Conservation (phyloP, 2,329 filamentous ascomycete genomes). For the Ophiostoma sp. region DNA sequence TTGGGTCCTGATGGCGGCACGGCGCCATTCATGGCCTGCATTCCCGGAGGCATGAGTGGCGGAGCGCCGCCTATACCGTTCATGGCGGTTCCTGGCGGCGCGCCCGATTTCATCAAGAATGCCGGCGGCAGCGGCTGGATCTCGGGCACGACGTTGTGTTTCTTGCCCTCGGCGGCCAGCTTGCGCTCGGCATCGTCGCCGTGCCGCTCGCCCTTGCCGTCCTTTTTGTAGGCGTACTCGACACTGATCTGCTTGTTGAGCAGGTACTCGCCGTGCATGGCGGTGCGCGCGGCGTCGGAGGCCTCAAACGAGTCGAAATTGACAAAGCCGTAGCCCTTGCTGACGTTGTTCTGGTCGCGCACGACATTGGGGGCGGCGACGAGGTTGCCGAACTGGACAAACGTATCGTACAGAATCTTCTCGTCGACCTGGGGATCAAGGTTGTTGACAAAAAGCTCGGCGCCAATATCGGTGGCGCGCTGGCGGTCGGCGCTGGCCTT, state of each 20-base stretch:
- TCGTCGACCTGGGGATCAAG: conserved; percentile 92
- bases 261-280: conserved; percentile 93
- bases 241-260: conserved; percentile 96
- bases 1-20: conserved; percentile 4
- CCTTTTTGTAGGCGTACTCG: conserved; percentile 99
- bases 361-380: conserved; percentile 85
- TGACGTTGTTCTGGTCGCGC: conserved; percentile 78
- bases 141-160: conserved; percentile 84
- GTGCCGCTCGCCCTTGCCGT: conserved; percentile 93
- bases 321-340: conserved; percentile 95
- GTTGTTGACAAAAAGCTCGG: conserved; percentile 95
- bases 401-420: conserved; percentile 90
- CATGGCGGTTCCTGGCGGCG: conserved; percentile 26
- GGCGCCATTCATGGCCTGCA: conserved; percentile 17
- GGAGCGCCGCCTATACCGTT: neutral
- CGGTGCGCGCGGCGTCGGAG: conserved; percentile 82
- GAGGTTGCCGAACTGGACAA: conserved; percentile 83
- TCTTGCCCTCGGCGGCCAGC: conserved; percentile 86
- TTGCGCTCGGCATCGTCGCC: conserved; percentile 90
- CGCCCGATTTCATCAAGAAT: conserved; percentile 50
- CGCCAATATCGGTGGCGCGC: conserved; percentile 86
- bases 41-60: neutral
- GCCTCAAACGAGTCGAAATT: conserved; percentile 90
- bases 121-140: conserved; percentile 69
- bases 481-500: conserved; percentile 91